Base-by-base conservation (phyloP, 2,329 filamentous ascomycete genomes). In the Amphichorda felina region DNA sequence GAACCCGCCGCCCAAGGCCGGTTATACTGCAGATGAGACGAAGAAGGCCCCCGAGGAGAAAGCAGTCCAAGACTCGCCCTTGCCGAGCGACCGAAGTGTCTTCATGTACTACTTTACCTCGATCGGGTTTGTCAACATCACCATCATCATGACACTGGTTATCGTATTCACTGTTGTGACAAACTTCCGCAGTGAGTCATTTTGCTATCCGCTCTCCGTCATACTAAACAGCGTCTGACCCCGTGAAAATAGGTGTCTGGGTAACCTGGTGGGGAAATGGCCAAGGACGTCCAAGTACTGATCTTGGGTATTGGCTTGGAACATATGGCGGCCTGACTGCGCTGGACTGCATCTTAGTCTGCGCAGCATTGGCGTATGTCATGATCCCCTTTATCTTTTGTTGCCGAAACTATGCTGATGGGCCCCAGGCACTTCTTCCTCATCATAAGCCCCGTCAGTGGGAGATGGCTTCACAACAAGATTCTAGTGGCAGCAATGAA, bases 261-360 rank as follows among this genome's bases (percentile, higher is more conserved):
- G 10, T 24, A 6, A 24, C 21, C 6, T 24, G 21, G 21, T 24
- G 21, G 21, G 21, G 6, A 6, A 24, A 24, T 10, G 21, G 21
- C 21, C 21, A 10, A 6, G 21, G 21, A 6, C 21, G 50, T 53
- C 8, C 43, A 7, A 49, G 42, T 16, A 35, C 26, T 9, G 50
- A 53, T 34, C 19, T 54, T 14, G 50, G 42, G 7, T 52, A 52
- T 19, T 54, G 51, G 50, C 37, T 54, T 5, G 50, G 50, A 8
- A 45, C 50, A n/a, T 51, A 51, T 16, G 37, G 42, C 5, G 35
- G 45, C 2, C 24, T 53, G 15, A 44, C 47, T n/a, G 37, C 43
- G 3, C 27, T 47, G 3, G 48, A 52, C n/a, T 46, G 43, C 0
- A 11, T 49, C 2, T 29, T 49, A 2, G 40, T 53, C 2, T 45